Evolutionary conservation across 2,329 filamentous ascomycete genomes (phyloP), one percentile per base, ranked within the genome.

Genomic region (Phialophora chinensis): DNA sequence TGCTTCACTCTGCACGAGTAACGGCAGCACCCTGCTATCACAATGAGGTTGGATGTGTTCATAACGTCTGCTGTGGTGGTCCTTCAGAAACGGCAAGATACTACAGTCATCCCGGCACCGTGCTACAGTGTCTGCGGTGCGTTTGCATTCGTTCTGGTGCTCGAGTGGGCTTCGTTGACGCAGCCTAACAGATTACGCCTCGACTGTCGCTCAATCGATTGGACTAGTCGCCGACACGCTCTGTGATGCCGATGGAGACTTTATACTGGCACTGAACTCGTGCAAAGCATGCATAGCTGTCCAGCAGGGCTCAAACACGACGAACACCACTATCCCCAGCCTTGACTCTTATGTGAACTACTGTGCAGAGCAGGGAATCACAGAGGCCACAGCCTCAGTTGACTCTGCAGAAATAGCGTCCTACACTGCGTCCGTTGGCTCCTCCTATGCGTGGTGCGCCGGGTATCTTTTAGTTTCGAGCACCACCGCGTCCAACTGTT

Each of bases 1-100:
- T n/a, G 17, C 6, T 44, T n/a, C 38, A n/a, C 38, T n/a, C 17
- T 44, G 38, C 38, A 44, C 5, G 2, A 44, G 38, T 17, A 44
- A 3, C 38, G 17, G 17, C 17, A 20, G 11, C 0, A 8, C 20
- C 49, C 10, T 53, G 27, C 20, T 29, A 50, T 27, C 4, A 20
- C 49, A 12, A 53, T 53, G 49, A 53, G 49, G 27, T n/a, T 27
- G 23, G 49, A 53, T 53, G 14, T 27, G 23, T 53, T 53, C 27
- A 17, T 27, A 29, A 53, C 49, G 11, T 53, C 49, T 53, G 23
- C 20, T 53, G 27, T 10, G 23, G 27, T 29, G 49, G 49, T 53
- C n/a, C 49, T 53, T 29, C 49, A 25, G 11, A 53, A 29, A 23
- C 49, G 49, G 11, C 49, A 53, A 14, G 11, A 6, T 29, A 17